These are phyloP conservation scores for Saccharomycopsis oosterbeekiorum DNA, from an alignment of 805 yeast genomes.

Conservation along the genomic window DNA sequence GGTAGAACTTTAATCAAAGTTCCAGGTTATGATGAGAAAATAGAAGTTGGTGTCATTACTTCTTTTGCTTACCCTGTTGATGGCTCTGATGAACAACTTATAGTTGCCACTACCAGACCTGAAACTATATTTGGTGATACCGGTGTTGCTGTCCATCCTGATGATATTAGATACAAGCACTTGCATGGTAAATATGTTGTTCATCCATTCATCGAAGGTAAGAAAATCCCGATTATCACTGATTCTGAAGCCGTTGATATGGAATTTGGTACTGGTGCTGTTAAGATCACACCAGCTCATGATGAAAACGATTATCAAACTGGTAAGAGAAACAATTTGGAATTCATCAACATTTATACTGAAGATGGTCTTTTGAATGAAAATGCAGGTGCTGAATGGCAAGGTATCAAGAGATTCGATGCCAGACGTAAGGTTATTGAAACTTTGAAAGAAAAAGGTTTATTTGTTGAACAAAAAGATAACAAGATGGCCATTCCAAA, in stretches of 20 bases:
- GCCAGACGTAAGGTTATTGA: slow-evolving; percentile 83
- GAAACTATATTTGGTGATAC: slow-evolving; percentile 98
- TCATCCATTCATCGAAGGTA: slow-evolving; percentile 76
- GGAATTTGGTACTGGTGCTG: slow-evolving; percentile 99
- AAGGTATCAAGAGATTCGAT: slow-evolving; percentile 86
- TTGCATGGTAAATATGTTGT: slow-evolving; percentile 86
- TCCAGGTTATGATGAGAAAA: slow-evolving; percentile 82
- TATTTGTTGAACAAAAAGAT: slow-evolving; percentile 77
- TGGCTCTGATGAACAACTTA: slow-evolving; percentile 62
- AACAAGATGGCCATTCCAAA: slow-evolving; percentile 93
- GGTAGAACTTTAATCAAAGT: slow-evolving; percentile 75
- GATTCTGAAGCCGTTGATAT: slow-evolving; percentile 95
- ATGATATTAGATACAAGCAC: slow-evolving; percentile 86
- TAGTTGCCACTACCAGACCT: slow-evolving; percentile 98
- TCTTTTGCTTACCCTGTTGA: slow-evolving; percentile 88
- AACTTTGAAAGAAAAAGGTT: slow-evolving; percentile 60
- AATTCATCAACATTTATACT: slow-evolving; percentile 79
- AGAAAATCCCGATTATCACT: slow-evolving; percentile 76
- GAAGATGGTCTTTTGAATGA: slow-evolving; percentile 89
- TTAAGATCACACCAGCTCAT: slow-evolving; percentile 97
- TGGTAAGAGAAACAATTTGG: slow-evolving; percentile 88
- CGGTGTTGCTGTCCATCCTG: slow-evolving; percentile 95
- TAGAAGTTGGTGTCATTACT: slow-evolving; percentile 96
- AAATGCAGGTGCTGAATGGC: slow-evolving; percentile 79
- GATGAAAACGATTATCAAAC: slow-evolving; percentile 94